Percentiles rank a stretch among this genome's conserved stretches.
These are phyloP conservation scores for Marasmius sp. DNA, from an alignment of 1,284 basidiomycete genomes.

Conservation along the genomic window DNA sequence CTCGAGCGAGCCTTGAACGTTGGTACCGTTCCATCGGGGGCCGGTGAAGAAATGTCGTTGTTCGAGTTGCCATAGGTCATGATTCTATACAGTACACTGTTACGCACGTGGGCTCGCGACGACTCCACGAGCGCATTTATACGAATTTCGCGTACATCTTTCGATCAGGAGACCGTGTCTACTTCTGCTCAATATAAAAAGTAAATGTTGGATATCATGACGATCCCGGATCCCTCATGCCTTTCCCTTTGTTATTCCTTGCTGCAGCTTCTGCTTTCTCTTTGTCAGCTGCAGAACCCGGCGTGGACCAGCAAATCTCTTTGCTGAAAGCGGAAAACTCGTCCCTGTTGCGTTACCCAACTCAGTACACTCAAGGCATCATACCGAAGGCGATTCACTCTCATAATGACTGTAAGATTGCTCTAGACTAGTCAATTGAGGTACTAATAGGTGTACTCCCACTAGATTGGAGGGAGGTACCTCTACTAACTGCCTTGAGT, in stretches of 20 bases:
- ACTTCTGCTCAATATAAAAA: too few species aligned
- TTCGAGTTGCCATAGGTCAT: too few species aligned
- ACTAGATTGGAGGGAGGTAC: constrained; percentile 54
- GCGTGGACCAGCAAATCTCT: constrained; percentile 37
- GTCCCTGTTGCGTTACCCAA: constrained; percentile 45
- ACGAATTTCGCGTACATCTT: too few species aligned
- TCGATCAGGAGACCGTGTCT: too few species aligned
- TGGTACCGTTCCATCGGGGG: background rate
- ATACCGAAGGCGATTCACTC: constrained; percentile 54
- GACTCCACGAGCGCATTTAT: too few species aligned
- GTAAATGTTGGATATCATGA: background rate
- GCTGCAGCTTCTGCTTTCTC: background rate
- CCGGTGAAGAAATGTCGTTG: too few species aligned
- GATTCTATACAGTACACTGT: too few species aligned
- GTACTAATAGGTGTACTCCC: background rate
- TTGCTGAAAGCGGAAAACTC: constrained; percentile 41
- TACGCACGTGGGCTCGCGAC: too few species aligned
- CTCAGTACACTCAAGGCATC: constrained; percentile 50
- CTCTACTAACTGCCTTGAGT: constrained; percentile 48
- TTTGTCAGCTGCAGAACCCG: constrained; percentile 21
- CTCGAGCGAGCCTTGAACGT: constrained; percentile 18
- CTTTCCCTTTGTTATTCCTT: constrained; percentile 1
- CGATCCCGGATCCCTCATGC: background rate
- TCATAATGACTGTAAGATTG: constrained; percentile 51
- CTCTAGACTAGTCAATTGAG: background rate